These are phyloP conservation scores for Nemania diffusa DNA, from an alignment of 2,329 filamentous ascomycete genomes.

Conservation along the genomic window DNA sequence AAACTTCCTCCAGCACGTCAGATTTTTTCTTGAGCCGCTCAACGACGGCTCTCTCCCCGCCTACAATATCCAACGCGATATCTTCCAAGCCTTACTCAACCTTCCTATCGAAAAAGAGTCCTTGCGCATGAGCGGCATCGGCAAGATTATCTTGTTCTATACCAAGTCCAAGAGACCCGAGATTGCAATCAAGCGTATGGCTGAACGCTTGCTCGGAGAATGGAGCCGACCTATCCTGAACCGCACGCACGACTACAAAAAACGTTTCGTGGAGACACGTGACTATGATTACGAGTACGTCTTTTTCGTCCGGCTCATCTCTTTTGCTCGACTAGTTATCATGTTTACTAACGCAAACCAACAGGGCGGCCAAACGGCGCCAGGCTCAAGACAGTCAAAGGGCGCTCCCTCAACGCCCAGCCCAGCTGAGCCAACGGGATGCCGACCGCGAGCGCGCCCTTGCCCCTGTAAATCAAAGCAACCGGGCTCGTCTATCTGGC, in stretches of 20 bases:
- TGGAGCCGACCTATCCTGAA: slow-evolving; percentile 96
- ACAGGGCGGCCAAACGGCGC: slow-evolving; percentile 64
- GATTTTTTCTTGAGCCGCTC: slow-evolving; percentile 96
- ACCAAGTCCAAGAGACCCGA: slow-evolving; percentile 94
- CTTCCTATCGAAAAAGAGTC: slow-evolving; percentile 92
- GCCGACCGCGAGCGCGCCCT: slow-evolving; percentile 68
- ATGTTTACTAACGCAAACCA: slow-evolving; percentile 27
- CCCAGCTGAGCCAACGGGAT: slow-evolving; percentile 49
- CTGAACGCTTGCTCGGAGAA: slow-evolving; percentile 90
- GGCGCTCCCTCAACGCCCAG: slow-evolving; percentile 48
- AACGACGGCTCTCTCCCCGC: slow-evolving; percentile 94
- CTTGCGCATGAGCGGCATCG: slow-evolving; percentile 89
- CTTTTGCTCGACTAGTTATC: neutral
- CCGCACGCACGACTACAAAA: slow-evolving; percentile 93
- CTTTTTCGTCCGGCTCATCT: neutral
- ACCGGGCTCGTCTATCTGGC: slow-evolving; percentile 66
- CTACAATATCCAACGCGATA: slow-evolving; percentile 96
- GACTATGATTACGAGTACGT: slow-evolving; percentile 72
- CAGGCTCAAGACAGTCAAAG: slow-evolving; percentile 54
- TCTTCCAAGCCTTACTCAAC: slow-evolving; percentile 82
- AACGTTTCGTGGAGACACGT: slow-evolving; percentile 73
- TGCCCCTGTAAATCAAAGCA: slow-evolving; percentile 64
- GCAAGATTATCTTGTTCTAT: slow-evolving; percentile 97
- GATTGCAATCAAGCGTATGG: slow-evolving; percentile 88
- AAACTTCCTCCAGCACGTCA: slow-evolving; percentile 93